Conservation (phyloP, 257 asterid genomes). For the Nicotiana sylvestris region DNA sequence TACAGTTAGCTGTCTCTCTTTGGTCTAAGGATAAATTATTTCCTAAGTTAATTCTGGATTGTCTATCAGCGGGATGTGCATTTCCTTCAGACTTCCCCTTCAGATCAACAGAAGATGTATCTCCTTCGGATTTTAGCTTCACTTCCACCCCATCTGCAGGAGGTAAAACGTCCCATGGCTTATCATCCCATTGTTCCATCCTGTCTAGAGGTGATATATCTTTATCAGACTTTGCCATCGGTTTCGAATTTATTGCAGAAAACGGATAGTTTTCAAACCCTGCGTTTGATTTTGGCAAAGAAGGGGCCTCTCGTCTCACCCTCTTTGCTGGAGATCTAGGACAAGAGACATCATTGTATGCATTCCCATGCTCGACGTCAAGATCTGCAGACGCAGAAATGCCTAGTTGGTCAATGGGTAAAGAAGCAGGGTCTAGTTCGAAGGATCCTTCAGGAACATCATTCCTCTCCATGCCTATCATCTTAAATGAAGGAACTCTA, state of each 20-base stretch:
- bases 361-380: neutral
- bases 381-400: slow-evolving; percentile 11
- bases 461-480: slow-evolving; percentile 32
- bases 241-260: neutral
- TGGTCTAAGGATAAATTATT: neutral
- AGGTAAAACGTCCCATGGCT: neutral
- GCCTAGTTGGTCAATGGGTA: slow-evolving; percentile 20
- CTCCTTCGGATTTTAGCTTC: neutral
- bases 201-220: neutral
- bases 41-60: neutral
- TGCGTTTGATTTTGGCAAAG: neutral
- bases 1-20: neutral
- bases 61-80: neutral
- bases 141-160: neutral
- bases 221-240: neutral
- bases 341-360: slow-evolving; percentile 10
- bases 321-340: neutral
- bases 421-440: slow-evolving; percentile 60
- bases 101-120: neutral
- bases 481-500: slow-evolving; percentile 39
- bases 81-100: neutral
- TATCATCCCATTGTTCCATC: neutral
- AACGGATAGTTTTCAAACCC: neutral
- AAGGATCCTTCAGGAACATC: slow-evolving; percentile 32
- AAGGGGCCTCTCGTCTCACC: neutral